These are phyloP conservation scores for Leptosphaerulina australis DNA, from an alignment of 2,329 filamentous ascomycete genomes.

Conservation along the genomic window DNA sequence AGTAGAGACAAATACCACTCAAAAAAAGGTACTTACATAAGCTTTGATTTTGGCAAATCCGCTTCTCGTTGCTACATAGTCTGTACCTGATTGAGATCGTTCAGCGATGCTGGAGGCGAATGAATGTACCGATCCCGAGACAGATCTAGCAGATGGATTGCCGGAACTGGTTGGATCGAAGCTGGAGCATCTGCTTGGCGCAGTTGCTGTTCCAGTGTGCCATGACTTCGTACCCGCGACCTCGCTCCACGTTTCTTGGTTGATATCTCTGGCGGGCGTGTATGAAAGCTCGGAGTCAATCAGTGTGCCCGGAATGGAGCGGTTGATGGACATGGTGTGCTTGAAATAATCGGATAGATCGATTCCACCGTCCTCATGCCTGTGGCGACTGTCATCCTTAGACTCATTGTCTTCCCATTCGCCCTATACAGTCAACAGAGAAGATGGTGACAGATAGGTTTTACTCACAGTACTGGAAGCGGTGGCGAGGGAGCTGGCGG, in stretches of 20 bases:
- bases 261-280: conserved; percentile 6
- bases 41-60: conserved; percentile 42
- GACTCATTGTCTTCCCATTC: conserved; percentile 18
- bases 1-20: no score
- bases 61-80: conserved; percentile 10
- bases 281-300: conserved; percentile 30
- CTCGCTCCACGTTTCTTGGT: conserved; percentile 18
- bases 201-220: conserved; percentile 28
- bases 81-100: conserved; percentile 21
- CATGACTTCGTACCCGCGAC: conserved; percentile 29
- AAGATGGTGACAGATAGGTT: neutral
- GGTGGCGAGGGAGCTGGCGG: conserved; percentile 8
- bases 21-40: conserved; percentile 29
- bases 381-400: conserved; percentile 9
- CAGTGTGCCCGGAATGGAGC: conserved; percentile 19
- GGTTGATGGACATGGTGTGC: conserved; percentile 22
- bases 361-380: conserved; percentile 27
- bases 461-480: conserved; percentile 30
- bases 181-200: conserved; percentile 14
- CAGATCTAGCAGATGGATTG: conserved; percentile 20
- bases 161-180: conserved; percentile 33
- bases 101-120: conserved; percentile 37
- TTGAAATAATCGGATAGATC: conserved; percentile 24
- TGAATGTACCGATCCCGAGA: conserved; percentile 22
- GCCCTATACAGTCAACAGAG: conserved; percentile 23